A percentile compares a stretch with the other conserved stretches of the same genome.
These are phyloP conservation scores for Coemansia sp. DNA, from an alignment of 192 early-diverging fungal genomes.

Conservation along the genomic window DNA sequence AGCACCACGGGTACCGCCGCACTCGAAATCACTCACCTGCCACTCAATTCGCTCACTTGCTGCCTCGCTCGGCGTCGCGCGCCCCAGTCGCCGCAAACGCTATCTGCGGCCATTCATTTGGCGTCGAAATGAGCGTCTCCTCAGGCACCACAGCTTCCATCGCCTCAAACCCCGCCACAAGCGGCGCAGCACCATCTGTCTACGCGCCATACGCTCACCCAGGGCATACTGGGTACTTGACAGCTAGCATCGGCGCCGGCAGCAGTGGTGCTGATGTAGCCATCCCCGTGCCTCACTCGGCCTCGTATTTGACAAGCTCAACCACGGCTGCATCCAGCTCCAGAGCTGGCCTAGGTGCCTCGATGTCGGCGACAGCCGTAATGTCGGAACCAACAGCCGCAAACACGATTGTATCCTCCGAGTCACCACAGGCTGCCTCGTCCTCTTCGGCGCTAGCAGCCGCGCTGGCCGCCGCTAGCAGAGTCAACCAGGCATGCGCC, in stretches of 20 bases:
- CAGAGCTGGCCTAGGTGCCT: not conserved
- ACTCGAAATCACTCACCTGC: not conserved
- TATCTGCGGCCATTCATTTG: not conserved
- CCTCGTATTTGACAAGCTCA: not conserved
- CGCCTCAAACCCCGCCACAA: not conserved
- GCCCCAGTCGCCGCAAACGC: not conserved
- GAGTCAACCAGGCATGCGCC: constrained; percentile 54
- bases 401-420: constrained; percentile 2
- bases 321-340: not conserved
- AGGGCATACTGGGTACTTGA: not conserved
- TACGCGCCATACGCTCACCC: constrained; percentile 1
- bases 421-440: constrained; percentile 4
- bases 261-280: not conserved
- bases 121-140: constrained; percentile 4
- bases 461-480: not conserved
- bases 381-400: not conserved
- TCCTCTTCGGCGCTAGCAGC: not conserved
- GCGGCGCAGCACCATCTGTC: not conserved
- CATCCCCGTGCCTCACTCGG: not conserved
- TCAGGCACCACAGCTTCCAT: not conserved
- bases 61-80: not conserved
- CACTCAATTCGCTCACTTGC: not conserved
- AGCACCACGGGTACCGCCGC: not conserved
- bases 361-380: not conserved
- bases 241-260: not conserved